Evolutionary conservation across 331 rosid species (phyloP).

Genomic region (Rhamnella rubrinervis): DNA sequence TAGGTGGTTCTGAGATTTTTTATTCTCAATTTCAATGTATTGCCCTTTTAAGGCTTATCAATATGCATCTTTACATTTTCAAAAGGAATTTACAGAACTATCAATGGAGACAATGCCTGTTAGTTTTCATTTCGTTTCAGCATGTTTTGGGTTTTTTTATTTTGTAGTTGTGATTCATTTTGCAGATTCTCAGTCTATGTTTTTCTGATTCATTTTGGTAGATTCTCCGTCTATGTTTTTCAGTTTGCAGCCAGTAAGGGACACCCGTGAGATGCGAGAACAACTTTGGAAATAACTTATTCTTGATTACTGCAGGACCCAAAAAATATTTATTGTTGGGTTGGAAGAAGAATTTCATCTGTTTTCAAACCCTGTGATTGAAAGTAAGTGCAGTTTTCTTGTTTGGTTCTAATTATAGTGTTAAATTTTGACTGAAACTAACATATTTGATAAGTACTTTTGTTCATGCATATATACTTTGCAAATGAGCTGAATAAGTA

Average conservation of each 20-base stretch:
- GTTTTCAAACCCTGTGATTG: constrained; percentile 78
- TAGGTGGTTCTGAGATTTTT: background rate
- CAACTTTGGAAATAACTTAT: constrained; percentile 94
- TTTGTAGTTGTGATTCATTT: too few relatives aligned
- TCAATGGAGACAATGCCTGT: too few relatives aligned
- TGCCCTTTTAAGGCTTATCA: background rate
- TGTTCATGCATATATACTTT: background rate
- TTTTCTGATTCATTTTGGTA: too few relatives aligned
- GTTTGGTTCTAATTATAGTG: constrained; percentile 11
- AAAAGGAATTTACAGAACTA: too few relatives aligned
- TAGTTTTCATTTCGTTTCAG: too few relatives aligned
- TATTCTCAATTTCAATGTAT: background rate
- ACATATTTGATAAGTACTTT: background rate
- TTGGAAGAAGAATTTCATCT: constrained; percentile 83
- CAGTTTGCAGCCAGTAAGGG: constrained; percentile 96
- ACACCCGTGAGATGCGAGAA: constrained; percentile 81
- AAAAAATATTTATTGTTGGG: constrained; percentile 64
- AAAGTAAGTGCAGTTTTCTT: constrained; percentile 58
- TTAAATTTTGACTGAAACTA: background rate
- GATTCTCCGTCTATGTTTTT: too few relatives aligned
- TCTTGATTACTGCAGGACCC: constrained; percentile 73
- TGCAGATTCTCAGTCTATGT: background rate
- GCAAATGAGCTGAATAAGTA: background rate
- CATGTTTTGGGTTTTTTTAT: too few relatives aligned
- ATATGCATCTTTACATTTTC: background rate